Evolutionary conservation across 2,329 filamentous ascomycete species (phyloP).

Genomic region (Exophiala sideris): DNA sequence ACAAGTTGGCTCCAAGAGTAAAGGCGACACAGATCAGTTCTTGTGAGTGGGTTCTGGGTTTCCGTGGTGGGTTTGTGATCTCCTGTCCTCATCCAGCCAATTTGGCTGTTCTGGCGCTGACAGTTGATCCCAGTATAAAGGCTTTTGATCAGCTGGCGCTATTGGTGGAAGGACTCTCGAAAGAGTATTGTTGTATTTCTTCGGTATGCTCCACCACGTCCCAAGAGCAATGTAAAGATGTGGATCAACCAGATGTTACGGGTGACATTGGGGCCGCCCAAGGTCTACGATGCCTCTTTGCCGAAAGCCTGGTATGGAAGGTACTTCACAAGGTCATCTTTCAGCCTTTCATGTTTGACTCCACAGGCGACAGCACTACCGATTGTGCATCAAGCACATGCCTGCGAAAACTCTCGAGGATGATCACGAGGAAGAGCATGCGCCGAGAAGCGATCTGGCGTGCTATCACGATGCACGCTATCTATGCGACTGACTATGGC

Average conservation of each 20-base stretch:
- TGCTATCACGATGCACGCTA: conserved; percentile 56
- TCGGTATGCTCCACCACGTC: neutral
- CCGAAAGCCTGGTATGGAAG: conserved; percentile 55
- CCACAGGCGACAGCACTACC: conserved; percentile 50
- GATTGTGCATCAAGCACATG: conserved; percentile 50
- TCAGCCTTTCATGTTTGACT: conserved; percentile 56
- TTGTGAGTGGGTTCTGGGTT: conserved; percentile 44
- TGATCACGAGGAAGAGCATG: conserved; percentile 55
- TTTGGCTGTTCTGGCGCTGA: conserved; percentile 11
- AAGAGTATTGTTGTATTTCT: conserved; percentile 48
- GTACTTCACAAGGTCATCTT: conserved; percentile 57
- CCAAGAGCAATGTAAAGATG: neutral
- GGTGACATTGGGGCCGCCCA: conserved; percentile 51
- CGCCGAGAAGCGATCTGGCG: conserved; percentile 58
- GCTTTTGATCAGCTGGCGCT: conserved; percentile 51
- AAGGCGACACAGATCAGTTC: conserved; percentile 47
- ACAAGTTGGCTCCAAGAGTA: conserved; percentile 43
- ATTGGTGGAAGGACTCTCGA: conserved; percentile 51
- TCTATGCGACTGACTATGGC: conserved; percentile 55
- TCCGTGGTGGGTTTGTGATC: neutral
- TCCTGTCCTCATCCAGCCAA: conserved; percentile 5
- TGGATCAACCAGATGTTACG: conserved; percentile 35
- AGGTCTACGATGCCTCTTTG: conserved; percentile 52
- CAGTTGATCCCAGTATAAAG: conserved; percentile 42
- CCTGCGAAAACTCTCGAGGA: conserved; percentile 53